Conservation (phyloP, 345 rosid species). For the Erysimum cheiranthoides region DNA sequence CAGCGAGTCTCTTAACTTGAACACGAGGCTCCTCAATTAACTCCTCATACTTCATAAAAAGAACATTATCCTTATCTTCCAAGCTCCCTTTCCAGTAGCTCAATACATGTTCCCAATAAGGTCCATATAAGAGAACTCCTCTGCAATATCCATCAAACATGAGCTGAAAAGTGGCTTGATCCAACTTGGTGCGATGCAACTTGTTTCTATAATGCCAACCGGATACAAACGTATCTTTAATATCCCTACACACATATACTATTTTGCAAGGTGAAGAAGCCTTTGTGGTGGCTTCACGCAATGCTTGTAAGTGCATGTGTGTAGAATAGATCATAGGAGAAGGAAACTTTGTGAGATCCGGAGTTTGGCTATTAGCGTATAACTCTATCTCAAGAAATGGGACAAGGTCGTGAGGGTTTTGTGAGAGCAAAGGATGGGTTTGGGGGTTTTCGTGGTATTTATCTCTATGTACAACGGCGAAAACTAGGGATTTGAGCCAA, state of each 20-base stretch:
- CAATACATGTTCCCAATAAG: conserved; percentile 67
- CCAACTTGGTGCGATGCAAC: conserved; percentile 49
- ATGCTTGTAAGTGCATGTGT: conserved; percentile 42
- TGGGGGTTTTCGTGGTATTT: conserved; percentile 17
- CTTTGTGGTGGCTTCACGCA: conserved; percentile 37
- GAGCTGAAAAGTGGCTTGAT: conserved; percentile 39
- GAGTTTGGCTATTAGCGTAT: conserved; percentile 30
- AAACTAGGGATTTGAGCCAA: conserved; percentile 64
- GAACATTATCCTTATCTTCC: conserved; percentile 47
- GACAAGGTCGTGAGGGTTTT: conserved; percentile 63
- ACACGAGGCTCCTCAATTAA: conserved; percentile 45
- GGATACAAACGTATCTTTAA: conserved; percentile 52
- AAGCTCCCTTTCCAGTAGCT: conserved; percentile 61
- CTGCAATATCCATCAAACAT: conserved; percentile 36
- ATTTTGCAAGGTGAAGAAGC: conserved; percentile 51
- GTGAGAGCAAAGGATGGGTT: conserved; percentile 57
- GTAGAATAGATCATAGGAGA: conserved; percentile 57
- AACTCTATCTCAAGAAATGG: conserved; percentile 56
- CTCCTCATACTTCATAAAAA: conserved; percentile 64
- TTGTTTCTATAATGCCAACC: conserved; percentile 40
- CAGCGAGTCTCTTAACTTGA: conserved; percentile 50
- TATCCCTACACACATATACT: conserved; percentile 60
- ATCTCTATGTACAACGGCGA: conserved; percentile 53
- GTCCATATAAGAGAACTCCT: conserved; percentile 58
- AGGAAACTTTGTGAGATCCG: conserved; percentile 41